Conservation (phyloP, 2,329 filamentous ascomycete genomes). For the Penicillium sp. region DNA sequence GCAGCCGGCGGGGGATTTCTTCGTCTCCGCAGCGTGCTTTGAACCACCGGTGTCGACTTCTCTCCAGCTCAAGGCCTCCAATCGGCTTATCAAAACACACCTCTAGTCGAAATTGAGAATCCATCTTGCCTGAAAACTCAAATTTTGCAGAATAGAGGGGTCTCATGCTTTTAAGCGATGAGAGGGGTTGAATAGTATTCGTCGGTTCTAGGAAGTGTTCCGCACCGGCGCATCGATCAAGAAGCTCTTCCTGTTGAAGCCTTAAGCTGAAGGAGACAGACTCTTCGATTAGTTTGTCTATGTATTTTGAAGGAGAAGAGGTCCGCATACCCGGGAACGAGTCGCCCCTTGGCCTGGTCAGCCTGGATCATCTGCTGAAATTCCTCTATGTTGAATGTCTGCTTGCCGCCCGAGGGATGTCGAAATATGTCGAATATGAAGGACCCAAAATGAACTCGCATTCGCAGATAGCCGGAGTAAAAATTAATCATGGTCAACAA, state of each 20-base stretch:
- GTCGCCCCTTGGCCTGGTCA: constrained; percentile 35
- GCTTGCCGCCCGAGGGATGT: constrained; percentile 23
- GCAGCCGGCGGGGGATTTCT: constrained; percentile 14
- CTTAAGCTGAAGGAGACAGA: constrained; percentile 25
- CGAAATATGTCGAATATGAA: constrained; percentile 41
- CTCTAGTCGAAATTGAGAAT: constrained; percentile 31
- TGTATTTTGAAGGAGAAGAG: background rate
- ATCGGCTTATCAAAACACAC: background rate
- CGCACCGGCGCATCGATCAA: constrained; percentile 31
- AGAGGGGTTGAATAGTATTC: constrained; percentile 16
- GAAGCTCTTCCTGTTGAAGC: constrained; percentile 24
- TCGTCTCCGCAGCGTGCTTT: constrained; percentile 26
- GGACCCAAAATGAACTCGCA: constrained; percentile 45
- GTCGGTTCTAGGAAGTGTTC: constrained; percentile 29
- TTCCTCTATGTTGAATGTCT: constrained; percentile 36
- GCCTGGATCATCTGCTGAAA: constrained; percentile 43
- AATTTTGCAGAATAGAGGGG: constrained; percentile 42
- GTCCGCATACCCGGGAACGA: constrained; percentile 36
- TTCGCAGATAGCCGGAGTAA: constrained; percentile 13
- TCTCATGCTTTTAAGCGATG: constrained; percentile 25
- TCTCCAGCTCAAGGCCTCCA: background rate
- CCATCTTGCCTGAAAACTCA: constrained; percentile 35
- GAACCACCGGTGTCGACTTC: constrained; percentile 35
- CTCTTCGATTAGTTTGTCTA: background rate
- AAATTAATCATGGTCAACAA: constrained; percentile 3